These are phyloP conservation scores for Brasenia schreberi DNA, from an alignment of 164 flowering plant genomes.

Conservation along the genomic window DNA sequence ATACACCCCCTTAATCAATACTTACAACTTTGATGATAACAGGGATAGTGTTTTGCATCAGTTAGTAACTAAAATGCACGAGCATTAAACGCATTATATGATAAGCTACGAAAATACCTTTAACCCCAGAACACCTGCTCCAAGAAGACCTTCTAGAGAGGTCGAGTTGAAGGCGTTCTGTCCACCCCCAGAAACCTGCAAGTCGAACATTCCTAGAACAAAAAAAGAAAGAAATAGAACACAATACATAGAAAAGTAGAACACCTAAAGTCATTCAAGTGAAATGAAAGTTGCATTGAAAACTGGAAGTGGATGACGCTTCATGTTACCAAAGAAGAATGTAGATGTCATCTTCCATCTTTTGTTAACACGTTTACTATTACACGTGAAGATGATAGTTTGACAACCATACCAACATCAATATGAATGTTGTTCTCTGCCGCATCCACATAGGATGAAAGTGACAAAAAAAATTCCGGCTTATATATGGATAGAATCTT, in stretches of 20 bases:
- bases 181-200: constrained; percentile 99
- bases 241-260: not conserved
- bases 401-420: constrained; percentile 71
- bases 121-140: constrained; percentile 88
- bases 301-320: not conserved
- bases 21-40: too few species aligned
- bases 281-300: not conserved
- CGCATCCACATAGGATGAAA: constrained; percentile 43
- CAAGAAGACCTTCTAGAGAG: constrained; percentile 56
- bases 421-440: constrained; percentile 55
- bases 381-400: constrained; percentile 1
- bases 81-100: too few species aligned
- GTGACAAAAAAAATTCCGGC: not conserved
- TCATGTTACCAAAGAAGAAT: not conserved
- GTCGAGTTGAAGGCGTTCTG: constrained; percentile 76
- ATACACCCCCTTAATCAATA: too few species aligned
- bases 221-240: too few species aligned
- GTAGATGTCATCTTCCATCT: not conserved
- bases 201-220: not conserved
- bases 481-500: too few species aligned
- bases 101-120: constrained; percentile 37
- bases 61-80: too few species aligned
- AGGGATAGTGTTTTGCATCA: too few species aligned
- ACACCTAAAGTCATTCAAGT: not conserved
- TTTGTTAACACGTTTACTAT: not conserved